Percentiles rank a stretch among this genome's conserved stretches.
phyloP scores from a whole-genome alignment of 805 yeast genomes.

The Kodamaea jinghongensis region DNA sequence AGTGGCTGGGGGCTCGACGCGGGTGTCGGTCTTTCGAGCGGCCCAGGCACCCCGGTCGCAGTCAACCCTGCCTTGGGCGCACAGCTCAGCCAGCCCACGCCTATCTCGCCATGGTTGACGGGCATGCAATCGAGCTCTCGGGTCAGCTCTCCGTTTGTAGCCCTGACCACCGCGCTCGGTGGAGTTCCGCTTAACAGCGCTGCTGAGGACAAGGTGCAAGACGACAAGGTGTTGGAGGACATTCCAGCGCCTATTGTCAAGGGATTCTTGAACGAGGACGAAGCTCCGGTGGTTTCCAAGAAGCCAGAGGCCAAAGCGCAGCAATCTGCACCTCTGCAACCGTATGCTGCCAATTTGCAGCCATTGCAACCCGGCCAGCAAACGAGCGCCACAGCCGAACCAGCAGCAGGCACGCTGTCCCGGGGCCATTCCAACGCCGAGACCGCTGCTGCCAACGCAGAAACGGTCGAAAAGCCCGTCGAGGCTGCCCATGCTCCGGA shows the following conservation, averaged over 20 bases:
- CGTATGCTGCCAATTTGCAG: too few species aligned
- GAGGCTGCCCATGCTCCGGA: constrained; percentile 2
- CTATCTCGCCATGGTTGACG: constrained; percentile 42
- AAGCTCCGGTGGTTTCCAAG: too few species aligned
- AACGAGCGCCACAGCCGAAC: too few species aligned
- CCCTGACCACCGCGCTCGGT: constrained; percentile 11
- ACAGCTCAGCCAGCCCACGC: constrained; percentile 33
- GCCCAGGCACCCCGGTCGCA: constrained; percentile 30
- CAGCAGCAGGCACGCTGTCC: too few species aligned
- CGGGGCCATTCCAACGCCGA: too few species aligned
- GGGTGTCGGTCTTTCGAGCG: constrained; percentile 15
- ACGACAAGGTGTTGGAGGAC: constrained; percentile 34
- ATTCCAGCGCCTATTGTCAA: constrained; percentile 41
- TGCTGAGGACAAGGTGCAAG: not conserved
- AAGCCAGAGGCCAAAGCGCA: too few species aligned
- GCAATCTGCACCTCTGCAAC: too few species aligned
- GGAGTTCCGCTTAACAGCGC: too few species aligned
- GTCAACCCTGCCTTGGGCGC: constrained; percentile 21
- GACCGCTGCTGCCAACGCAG: too few species aligned
- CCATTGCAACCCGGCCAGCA: too few species aligned
- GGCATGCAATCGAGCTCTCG: constrained; percentile 34
- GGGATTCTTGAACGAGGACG: constrained; percentile 37
- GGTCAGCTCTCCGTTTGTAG: constrained; percentile 40
- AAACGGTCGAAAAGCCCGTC: too few species aligned
- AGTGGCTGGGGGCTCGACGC: constrained; percentile 42